Conservation (phyloP, 2,329 filamentous ascomycete genomes). For the Alternaria alternata region DNA sequence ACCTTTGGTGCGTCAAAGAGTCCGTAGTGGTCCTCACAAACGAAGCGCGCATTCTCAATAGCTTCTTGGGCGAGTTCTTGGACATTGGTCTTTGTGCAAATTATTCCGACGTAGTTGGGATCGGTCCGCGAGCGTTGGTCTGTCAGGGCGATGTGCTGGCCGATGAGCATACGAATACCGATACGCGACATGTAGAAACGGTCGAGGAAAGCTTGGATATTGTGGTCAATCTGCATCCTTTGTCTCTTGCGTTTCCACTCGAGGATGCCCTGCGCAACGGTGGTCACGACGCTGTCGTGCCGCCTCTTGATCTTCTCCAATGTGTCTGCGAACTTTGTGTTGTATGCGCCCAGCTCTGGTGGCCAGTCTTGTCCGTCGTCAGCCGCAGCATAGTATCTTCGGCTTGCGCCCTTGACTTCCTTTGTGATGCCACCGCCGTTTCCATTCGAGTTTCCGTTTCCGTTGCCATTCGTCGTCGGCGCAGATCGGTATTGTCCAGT, state of each 20-base stretch:
- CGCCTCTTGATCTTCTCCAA: slow-evolving; percentile 93
- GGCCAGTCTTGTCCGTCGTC: slow-evolving; percentile 92
- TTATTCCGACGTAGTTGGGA: slow-evolving; percentile 95
- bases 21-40: slow-evolving; percentile 98
- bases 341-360: slow-evolving; percentile 92
- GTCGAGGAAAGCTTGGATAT: slow-evolving; percentile 96
- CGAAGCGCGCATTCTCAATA: slow-evolving; percentile 98
- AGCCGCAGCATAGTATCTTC: slow-evolving; percentile 89
- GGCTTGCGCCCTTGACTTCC: slow-evolving; percentile 58
- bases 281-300: slow-evolving; percentile 97
- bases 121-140: slow-evolving; percentile 90
- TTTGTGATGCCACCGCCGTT: slow-evolving; percentile 58
- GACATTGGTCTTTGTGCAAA: slow-evolving; percentile 98
- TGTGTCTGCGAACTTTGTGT: slow-evolving; percentile 86
- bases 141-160: slow-evolving; percentile 95
- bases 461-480: slow-evolving; percentile 56
- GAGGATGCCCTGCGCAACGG: slow-evolving; percentile 95
- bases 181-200: slow-evolving; percentile 99
- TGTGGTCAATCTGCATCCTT: slow-evolving; percentile 97
- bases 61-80: slow-evolving; percentile 93
- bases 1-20: slow-evolving; percentile 96
- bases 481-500: slow-evolving; percentile 79
- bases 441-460: slow-evolving; percentile 49
- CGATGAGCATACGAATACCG: slow-evolving; percentile 98
- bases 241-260: slow-evolving; percentile 98